A percentile compares a stretch with the other conserved stretches of the same genome.
phyloP scores from a whole-genome alignment of 1,139 yeast species.

The Scheffersomyces segobiensis region DNA sequence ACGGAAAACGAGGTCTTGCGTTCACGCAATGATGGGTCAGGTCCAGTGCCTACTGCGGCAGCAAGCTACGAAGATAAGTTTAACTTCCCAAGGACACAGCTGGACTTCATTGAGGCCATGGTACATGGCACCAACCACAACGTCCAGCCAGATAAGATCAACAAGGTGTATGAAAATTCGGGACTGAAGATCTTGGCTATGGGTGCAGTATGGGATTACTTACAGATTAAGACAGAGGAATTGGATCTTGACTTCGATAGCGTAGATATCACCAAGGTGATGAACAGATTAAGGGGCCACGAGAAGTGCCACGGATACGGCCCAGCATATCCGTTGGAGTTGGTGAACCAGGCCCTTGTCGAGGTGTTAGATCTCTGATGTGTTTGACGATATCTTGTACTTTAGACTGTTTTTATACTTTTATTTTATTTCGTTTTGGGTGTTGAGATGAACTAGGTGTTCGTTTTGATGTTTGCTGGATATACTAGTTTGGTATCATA shows the following conservation, averaged over 20 bases:
- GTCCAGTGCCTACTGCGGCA: constrained; percentile 6
- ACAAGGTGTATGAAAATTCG: constrained; percentile 36
- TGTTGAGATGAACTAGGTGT: background rate
- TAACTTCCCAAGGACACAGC: constrained; percentile 38
- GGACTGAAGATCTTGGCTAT: constrained; percentile 59
- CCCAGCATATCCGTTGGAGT: constrained; percentile 65
- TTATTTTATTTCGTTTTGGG: background rate
- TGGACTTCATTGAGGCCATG: constrained; percentile 34
- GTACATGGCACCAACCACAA: constrained; percentile 20
- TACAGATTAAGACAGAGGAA: constrained; percentile 49
- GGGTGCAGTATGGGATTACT: constrained; percentile 83
- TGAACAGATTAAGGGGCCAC: constrained; percentile 59
- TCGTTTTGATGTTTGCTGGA: background rate
- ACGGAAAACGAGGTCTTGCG: constrained; percentile 60
- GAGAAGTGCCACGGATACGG: constrained; percentile 84
- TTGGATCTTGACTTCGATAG: constrained; percentile 44
- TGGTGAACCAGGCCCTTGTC: constrained; percentile 42
- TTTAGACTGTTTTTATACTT: background rate
- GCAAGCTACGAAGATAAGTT: constrained; percentile 16
- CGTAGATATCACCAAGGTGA: constrained; percentile 58
- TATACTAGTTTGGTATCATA: background rate
- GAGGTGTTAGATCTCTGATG: constrained; percentile 4
- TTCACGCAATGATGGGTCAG: constrained; percentile 10
- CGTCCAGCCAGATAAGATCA: constrained; percentile 19
- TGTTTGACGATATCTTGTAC: background rate